Evolutionary conservation across 768 basidiomycete species (phyloP).

Genomic region (Calvatia gigantea): DNA sequence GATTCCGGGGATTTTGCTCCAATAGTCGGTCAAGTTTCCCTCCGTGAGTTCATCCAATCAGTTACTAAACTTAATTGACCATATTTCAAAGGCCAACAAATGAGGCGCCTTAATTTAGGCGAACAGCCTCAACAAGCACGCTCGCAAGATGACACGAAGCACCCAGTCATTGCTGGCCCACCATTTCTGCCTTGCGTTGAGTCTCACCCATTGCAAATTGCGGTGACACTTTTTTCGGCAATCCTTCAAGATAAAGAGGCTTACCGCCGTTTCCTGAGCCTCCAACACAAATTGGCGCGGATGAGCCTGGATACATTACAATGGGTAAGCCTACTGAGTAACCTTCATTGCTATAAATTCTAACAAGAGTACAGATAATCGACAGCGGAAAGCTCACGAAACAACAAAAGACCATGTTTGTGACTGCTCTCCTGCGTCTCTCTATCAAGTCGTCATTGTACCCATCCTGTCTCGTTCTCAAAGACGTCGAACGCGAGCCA

Average conservation of each 20-base stretch:
- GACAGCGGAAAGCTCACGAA: background rate
- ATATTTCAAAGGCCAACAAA: background rate
- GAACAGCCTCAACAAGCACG: background rate
- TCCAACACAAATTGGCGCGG: background rate
- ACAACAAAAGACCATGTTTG: background rate
- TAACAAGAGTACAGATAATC: slow-evolving; percentile 2
- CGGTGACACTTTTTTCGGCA: background rate
- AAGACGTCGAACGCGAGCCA: slow-evolving; percentile 1
- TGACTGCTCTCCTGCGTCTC: slow-evolving; percentile 9
- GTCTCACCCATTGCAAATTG: background rate
- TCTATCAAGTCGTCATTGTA: slow-evolving; percentile 1
- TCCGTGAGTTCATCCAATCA: background rate
- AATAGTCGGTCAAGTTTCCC: background rate
- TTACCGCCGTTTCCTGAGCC: slow-evolving; percentile 2
- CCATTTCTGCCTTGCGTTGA: background rate
- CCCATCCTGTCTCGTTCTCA: slow-evolving; percentile 3
- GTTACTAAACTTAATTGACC: background rate
- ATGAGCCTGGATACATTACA: slow-evolving; percentile 1
- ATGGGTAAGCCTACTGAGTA: background rate
- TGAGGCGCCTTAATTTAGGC: background rate
- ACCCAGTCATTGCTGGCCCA: background rate
- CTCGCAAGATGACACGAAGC: background rate
- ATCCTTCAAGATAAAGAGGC: background rate
- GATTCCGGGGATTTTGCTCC: background rate
- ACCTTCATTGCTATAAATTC: background rate